Conservation (phyloP, 2,329 filamentous ascomycete species). For the Cercospora canescens region DNA sequence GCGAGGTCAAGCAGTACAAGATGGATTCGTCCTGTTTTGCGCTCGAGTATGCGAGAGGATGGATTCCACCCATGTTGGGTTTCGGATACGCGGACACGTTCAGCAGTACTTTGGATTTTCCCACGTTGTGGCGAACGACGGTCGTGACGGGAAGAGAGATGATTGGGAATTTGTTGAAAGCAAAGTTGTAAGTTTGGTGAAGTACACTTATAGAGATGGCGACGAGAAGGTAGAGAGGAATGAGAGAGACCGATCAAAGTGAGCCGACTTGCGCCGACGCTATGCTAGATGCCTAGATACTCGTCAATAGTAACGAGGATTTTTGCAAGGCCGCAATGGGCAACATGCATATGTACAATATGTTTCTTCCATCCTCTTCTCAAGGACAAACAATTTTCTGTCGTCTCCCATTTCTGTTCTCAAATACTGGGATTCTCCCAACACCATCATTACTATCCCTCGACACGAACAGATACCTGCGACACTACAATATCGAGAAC, state of each 20-base stretch:
- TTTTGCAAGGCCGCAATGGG: background rate
- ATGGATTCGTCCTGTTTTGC: conserved; percentile 78
- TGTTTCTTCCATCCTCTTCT: background rate
- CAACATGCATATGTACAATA: background rate
- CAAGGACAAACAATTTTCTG: background rate
- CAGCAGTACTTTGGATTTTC: conserved; percentile 77
- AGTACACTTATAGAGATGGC: background rate
- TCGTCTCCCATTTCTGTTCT: background rate
- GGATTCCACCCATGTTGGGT: conserved; percentile 90
- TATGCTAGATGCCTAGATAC: background rate
- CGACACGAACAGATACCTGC: background rate
- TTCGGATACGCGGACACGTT: conserved; percentile 85
- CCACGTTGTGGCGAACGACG: conserved; percentile 80
- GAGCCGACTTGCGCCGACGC: background rate
- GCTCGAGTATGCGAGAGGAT: conserved; percentile 80
- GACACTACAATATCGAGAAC: background rate
- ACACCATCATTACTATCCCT: background rate
- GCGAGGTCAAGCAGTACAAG: conserved; percentile 77
- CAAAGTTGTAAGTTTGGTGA: conserved; percentile 62
- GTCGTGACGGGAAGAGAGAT: conserved; percentile 75
- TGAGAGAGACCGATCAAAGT: background rate
- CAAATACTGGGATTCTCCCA: background rate
- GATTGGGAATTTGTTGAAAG: conserved; percentile 67
- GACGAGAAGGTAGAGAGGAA: background rate
- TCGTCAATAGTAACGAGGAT: background rate